phyloP scores from a whole-genome alignment of 1,284 basidiomycete genomes.

The Thecaphora thlaspeos region DNA sequence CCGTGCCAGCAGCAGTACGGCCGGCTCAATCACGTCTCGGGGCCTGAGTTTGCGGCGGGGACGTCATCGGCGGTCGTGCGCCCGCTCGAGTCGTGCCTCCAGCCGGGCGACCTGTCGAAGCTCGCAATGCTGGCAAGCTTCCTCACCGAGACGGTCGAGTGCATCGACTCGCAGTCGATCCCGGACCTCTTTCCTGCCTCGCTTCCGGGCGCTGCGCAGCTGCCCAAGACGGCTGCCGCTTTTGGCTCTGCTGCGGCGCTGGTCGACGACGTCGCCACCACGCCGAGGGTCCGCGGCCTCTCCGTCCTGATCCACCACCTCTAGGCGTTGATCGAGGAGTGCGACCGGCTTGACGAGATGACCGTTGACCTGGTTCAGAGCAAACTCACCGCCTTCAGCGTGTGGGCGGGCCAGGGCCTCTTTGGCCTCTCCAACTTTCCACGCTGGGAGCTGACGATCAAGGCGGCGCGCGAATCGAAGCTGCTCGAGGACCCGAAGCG shows the following conservation, averaged over 20 bases:
- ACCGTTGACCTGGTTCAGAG: slow-evolving; percentile 32
- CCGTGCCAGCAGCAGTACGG: slow-evolving; percentile 10
- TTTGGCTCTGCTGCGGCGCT: neutral
- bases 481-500: slow-evolving; percentile 32
- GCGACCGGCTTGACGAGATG: slow-evolving; percentile 31
- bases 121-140: slow-evolving; percentile 23
- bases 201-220: slow-evolving; percentile 1
- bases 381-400: slow-evolving; percentile 25
- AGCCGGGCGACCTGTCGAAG: slow-evolving; percentile 21
- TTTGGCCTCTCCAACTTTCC: slow-evolving; percentile 26
- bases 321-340: slow-evolving; percentile 23
- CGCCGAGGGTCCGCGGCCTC: slow-evolving; percentile 14
- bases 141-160: slow-evolving; percentile 27
- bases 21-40: too few species aligned
- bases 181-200: slow-evolving; percentile 8
- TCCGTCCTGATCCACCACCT: slow-evolving; percentile 22
- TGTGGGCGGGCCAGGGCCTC: slow-evolving; percentile 32
- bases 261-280: neutral
- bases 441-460: slow-evolving; percentile 28
- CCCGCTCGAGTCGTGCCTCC: slow-evolving; percentile 5
- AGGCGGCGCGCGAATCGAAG: slow-evolving; percentile 18
- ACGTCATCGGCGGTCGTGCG: neutral
- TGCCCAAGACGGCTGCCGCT: neutral
- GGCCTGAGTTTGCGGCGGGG: too few species aligned
- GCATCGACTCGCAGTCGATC: slow-evolving; percentile 14